Base-by-base conservation (phyloP, 2,329 filamentous ascomycete genomes). In the Thermothelomyces thermophilus region DNA sequence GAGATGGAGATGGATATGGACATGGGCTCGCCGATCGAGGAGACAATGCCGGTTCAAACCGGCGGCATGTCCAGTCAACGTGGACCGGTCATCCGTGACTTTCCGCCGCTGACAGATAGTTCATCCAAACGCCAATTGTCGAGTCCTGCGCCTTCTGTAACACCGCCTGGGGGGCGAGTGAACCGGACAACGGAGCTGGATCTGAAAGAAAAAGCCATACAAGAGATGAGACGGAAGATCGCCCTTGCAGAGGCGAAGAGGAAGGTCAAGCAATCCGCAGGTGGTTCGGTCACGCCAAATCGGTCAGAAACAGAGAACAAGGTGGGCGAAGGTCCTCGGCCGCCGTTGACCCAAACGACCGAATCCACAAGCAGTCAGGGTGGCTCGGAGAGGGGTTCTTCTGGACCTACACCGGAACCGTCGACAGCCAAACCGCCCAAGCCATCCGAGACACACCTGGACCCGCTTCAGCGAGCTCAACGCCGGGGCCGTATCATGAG, bases 1-100 rank as follows among this genome's bases (percentile, higher is more conserved):
- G 79, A 83, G 56, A 74, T 82, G 41, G 82, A 82, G 50, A 86
- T 84, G 40, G 82, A 82, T 51, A 86, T 84, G 80, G 83, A 86
- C 30, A 73, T 84, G 20, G 80, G 80, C 22, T 80, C 76, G 41
- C 74, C 72, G 9, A 70, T 67, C 24, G 72, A 75, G 19, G 70
- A 70, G 3, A 58, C 66, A 20, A 62, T 66, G 14, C 60, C 66
- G 2, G 59, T 64, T 5, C 66, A 67, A 19, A 63, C 62, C 10
- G 61, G 51, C 16, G 60, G 57, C 5, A 63, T 61, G 3, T 59
- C 67, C 1, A 59, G 62, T n/a, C 68, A 66, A 40, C 66, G 61
- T 45, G 64, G 67, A 22, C 59, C 59, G 8, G 65, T 69, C 0
- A 65, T 76, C 16, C 69, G 72, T 6, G 70, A 75, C 47, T 69